Base-by-base conservation (phyloP, 2,329 filamentous ascomycete species). In the Passalora sequoiae region DNA sequence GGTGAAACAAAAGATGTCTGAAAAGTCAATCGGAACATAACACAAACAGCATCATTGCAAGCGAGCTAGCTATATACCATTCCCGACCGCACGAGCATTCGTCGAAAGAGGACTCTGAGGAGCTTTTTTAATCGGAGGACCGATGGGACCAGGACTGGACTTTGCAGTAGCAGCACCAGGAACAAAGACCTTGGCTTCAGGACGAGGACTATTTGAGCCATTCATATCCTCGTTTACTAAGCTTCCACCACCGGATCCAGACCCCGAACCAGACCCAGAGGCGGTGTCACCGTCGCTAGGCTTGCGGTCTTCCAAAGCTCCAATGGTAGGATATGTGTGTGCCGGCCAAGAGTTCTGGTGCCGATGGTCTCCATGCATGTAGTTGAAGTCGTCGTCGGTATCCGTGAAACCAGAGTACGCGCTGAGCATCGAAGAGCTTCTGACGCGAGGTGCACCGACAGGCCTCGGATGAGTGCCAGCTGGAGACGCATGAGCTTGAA, bases 401-500 rank as follows among this genome's bases (percentile, higher is more conserved):
- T 75, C 73, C 13, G 71, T 74, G 57, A 74, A 74, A 44, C 69
- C 71, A 32, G 69, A 73, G 51, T 71, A 66, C 50, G 71, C 70
- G 38, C 71, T 73, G 29, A 75, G 68, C 70, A 75, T 73, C 0
- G 71, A 74, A 5, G 69, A 72, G 37, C 71, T 74, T 37, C 72
- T 69, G 36, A 69, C 71, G 20, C 72, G 69, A 27, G 54, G 57
- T 16, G 20, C 44, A 15, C 40, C 31, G 8, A 36, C 39, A 17
- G 35, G 43, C 15, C 38, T 40, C 24, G 41, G 49, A 13, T 41
- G 44, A 33, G 51, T 45, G 32, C 36, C 38, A 32, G 40, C 40
- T 6, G 48, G 40, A 21, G 48, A 41, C 42, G 47, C 43, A 38
- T 45, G 33, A 29, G 47, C 33, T 36, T 54, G 49, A 48, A 56